These are phyloP conservation scores for Phaeomoniella chlamydospora DNA, from an alignment of 2,329 filamentous ascomycete species.

Conservation along the genomic window DNA sequence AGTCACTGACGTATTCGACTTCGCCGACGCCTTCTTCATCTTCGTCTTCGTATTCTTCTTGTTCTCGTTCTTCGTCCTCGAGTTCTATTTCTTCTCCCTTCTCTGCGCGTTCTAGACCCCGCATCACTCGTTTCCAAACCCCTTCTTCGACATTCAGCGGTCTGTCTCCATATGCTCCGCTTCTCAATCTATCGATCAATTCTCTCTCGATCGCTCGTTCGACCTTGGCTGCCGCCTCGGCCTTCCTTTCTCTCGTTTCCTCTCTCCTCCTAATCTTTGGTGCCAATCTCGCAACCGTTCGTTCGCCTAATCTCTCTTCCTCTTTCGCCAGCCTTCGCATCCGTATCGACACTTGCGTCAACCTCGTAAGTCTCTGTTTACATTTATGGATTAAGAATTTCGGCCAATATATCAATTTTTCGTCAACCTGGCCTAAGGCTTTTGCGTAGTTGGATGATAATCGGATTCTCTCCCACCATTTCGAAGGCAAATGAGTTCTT, in stretches of 20 bases:
- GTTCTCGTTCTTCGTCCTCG: constrained; percentile 55
- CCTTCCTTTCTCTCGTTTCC: constrained; percentile 60
- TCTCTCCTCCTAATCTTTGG: constrained; percentile 76
- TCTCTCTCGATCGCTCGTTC: constrained; percentile 93
- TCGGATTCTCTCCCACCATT: constrained; percentile 89
- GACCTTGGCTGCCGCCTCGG: constrained; percentile 75
- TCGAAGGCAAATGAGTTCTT: constrained; percentile 72
- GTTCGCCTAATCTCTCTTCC: constrained; percentile 79
- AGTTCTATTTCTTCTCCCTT: constrained; percentile 73
- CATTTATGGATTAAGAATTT: constrained; percentile 89
- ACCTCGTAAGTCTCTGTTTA: constrained; percentile 83
- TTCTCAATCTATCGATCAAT: constrained; percentile 76
- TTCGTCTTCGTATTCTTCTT: constrained; percentile 37
- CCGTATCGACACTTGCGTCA: constrained; percentile 80
- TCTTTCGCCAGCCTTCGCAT: constrained; percentile 69
- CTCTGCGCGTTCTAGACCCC: constrained; percentile 74
- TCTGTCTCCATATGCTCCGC: constrained; percentile 86
- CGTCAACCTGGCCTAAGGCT: constrained; percentile 76
- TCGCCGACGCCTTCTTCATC: constrained; percentile 48
- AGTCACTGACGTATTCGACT: constrained; percentile 86
- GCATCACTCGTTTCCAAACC: constrained; percentile 95
- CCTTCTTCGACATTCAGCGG: constrained; percentile 89
- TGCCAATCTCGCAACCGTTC: constrained; percentile 72
- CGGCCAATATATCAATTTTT: constrained; percentile 79
- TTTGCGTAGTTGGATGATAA: constrained; percentile 81